Conservation (phyloP, 2,329 filamentous ascomycete genomes). For the Colletotrichum cuscutae region DNA sequence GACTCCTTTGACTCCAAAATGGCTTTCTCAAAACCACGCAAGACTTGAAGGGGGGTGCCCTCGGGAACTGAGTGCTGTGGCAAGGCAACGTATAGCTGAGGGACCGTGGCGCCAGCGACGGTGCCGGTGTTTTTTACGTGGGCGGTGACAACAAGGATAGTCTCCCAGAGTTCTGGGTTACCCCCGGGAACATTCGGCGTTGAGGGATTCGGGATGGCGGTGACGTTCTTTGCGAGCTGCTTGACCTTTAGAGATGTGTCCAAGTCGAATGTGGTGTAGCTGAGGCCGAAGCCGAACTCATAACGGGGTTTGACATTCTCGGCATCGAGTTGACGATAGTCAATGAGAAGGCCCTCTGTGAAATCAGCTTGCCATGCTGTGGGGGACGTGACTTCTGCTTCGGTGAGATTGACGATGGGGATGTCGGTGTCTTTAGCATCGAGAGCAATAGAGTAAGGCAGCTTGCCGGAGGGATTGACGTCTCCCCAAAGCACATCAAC, state of each 20-base stretch:
- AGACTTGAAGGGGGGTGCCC: slow-evolving; percentile 61
- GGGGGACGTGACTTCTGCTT: slow-evolving; percentile 68
- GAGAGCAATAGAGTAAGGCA: slow-evolving; percentile 64
- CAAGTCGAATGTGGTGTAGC: slow-evolving; percentile 72
- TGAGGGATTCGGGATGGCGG: slow-evolving; percentile 52
- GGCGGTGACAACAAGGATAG: slow-evolving; percentile 61
- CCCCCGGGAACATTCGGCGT: slow-evolving; percentile 54
- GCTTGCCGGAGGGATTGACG: slow-evolving; percentile 55
- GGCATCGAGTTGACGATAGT: slow-evolving; percentile 64
- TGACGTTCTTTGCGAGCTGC: slow-evolving; percentile 41
- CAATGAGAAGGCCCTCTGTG: slow-evolving; percentile 63
- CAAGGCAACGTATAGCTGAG: slow-evolving; percentile 67
- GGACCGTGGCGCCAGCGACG: slow-evolving; percentile 70
- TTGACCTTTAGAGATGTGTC: slow-evolving; percentile 55
- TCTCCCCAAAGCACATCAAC: slow-evolving; percentile 78
- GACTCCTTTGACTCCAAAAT: slow-evolving; percentile 58
- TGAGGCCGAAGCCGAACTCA: slow-evolving; percentile 74
- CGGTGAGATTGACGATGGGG: slow-evolving; percentile 57
- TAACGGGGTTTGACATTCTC: slow-evolving; percentile 60
- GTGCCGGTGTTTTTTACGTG: slow-evolving; percentile 73
- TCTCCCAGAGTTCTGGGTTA: slow-evolving; percentile 57
- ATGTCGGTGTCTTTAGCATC: slow-evolving; percentile 56
- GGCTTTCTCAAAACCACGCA: slow-evolving; percentile 74
- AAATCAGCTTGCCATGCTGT: slow-evolving; percentile 62
- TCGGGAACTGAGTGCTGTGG: slow-evolving; percentile 40